These are phyloP conservation scores for Phaffomyces antillensis DNA, from an alignment of 805 yeast species.

Conservation along the genomic window DNA sequence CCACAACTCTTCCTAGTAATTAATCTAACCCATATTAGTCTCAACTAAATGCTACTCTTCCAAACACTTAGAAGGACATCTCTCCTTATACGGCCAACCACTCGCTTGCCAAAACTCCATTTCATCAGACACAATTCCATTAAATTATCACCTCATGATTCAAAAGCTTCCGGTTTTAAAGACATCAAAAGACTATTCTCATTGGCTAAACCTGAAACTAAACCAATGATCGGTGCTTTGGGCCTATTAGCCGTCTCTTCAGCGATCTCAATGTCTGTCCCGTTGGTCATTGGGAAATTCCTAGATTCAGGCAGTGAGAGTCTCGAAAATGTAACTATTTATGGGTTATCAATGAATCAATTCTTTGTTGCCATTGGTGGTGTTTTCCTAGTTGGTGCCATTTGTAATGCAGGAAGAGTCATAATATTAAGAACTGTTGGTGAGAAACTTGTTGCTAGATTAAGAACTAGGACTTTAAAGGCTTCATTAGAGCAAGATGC, in stretches of 20 bases:
- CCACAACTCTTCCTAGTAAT: too few relatives aligned
- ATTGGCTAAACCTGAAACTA: slow-evolving; percentile 51
- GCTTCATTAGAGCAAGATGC: slow-evolving; percentile 81
- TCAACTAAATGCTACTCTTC: background rate
- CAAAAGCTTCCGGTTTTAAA: slow-evolving; percentile 27
- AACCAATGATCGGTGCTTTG: slow-evolving; percentile 54
- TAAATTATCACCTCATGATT: slow-evolving; percentile 26
- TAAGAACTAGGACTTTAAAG: slow-evolving; percentile 69
- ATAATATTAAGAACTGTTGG: slow-evolving; percentile 71
- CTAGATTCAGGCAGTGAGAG: slow-evolving; percentile 44
- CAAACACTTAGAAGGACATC: background rate
- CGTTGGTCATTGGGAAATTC: slow-evolving; percentile 78
- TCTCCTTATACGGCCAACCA: background rate
- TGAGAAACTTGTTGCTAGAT: slow-evolving; percentile 77
- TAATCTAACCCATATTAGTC: too few relatives aligned
- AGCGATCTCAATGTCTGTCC: slow-evolving; percentile 73
- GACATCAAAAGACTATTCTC: slow-evolving; percentile 39
- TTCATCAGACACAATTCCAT: background rate
- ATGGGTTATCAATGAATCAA: slow-evolving; percentile 54
- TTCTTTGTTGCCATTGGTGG: slow-evolving; percentile 58
- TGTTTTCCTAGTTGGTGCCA: slow-evolving; percentile 65
- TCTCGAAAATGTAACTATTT: slow-evolving; percentile 30
- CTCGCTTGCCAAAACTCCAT: background rate
- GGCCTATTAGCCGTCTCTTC: slow-evolving; percentile 61
- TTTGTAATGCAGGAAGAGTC: slow-evolving; percentile 78